phyloP scores from a whole-genome alignment of 148 eudicot genomes.

The Diospyros kaki region DNA sequence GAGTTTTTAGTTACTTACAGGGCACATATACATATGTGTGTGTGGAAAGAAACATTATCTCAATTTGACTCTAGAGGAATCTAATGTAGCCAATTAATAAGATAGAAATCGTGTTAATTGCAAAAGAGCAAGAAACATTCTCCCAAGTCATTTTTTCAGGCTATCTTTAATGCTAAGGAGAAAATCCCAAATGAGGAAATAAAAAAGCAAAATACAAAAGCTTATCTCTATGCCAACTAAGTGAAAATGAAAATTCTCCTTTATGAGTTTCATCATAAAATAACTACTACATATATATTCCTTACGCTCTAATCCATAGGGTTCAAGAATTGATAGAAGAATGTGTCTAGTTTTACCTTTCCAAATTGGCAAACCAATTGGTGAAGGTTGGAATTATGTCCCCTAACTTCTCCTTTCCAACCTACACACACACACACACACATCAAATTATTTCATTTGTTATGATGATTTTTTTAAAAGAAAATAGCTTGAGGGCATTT shows the following conservation, averaged over 20 bases:
- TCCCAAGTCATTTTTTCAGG: neutral
- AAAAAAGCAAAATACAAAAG: neutral
- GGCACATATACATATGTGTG: neutral
- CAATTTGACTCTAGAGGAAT: slow-evolving; percentile 75
- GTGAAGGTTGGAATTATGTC: slow-evolving; percentile 55
- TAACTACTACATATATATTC: neutral
- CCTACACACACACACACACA: slow-evolving; percentile 14
- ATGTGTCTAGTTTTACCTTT: slow-evolving; percentile 3
- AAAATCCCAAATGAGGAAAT: neutral
- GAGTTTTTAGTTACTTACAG: neutral
- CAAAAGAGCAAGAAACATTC: slow-evolving; percentile 23
- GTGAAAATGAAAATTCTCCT: neutral
- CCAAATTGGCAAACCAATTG: slow-evolving; percentile 53
- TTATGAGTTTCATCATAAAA: slow-evolving; percentile 4
- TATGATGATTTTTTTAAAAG: too few species aligned
- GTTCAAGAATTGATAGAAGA: neutral
- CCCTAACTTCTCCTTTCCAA: slow-evolving; percentile 56
- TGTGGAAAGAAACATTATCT: slow-evolving; percentile 35
- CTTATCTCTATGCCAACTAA: neutral
- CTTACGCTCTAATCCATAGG: slow-evolving; percentile 1
- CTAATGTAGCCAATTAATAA: slow-evolving; percentile 73
- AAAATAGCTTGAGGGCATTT: too few species aligned
- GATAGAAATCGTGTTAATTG: slow-evolving; percentile 87
- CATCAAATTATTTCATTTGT: too few species aligned
- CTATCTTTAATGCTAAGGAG: neutral